phyloP scores from a whole-genome alignment of 495 filamentous ascomycete species.

The Xylaria curta region DNA sequence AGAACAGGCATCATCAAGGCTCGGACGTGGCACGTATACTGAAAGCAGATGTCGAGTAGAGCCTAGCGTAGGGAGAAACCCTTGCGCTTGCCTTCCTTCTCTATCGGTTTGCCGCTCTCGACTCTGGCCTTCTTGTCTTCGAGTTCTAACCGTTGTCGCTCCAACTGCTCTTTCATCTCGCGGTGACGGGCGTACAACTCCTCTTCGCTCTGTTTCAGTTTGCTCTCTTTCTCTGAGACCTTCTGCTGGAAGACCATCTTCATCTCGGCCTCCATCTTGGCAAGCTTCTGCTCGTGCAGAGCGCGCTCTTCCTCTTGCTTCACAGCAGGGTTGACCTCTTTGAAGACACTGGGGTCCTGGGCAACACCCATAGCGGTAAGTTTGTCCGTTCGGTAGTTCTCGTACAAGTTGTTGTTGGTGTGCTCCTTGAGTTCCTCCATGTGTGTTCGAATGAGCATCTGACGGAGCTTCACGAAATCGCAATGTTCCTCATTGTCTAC shows the following conservation, averaged over 20 bases:
- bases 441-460: slow-evolving; percentile 99
- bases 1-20: slow-evolving; percentile 55
- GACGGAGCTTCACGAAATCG: slow-evolving; percentile 98
- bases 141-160: slow-evolving; percentile 88
- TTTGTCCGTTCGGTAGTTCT: slow-evolving; percentile 99
- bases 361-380: slow-evolving; percentile 97
- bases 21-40: slow-evolving; percentile 53
- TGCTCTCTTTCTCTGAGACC: slow-evolving; percentile 99
- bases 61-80: slow-evolving; percentile 95
- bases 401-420: slow-evolving; percentile 98
- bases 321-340: slow-evolving; percentile 99
- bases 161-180: slow-evolving; percentile 99
- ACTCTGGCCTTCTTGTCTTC: slow-evolving; percentile 96
- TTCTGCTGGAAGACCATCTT: slow-evolving; percentile 99
- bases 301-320: slow-evolving; percentile 99
- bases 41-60: slow-evolving; percentile 32
- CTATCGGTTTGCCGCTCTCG: slow-evolving; percentile 92
- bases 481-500: slow-evolving; percentile 99
- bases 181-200: slow-evolving; percentile 96
- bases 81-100: slow-evolving; percentile 96
- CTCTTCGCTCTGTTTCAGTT: slow-evolving; percentile 98
- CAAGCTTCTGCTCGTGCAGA: slow-evolving; percentile 98
- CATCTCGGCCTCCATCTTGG: slow-evolving; percentile 99
- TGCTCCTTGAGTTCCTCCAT: slow-evolving; percentile 99
- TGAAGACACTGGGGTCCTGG: slow-evolving; percentile 98